Evolutionary conservation across 208 protist genomes (phyloP).

Genomic region (Leishmania amazonensis): DNA sequence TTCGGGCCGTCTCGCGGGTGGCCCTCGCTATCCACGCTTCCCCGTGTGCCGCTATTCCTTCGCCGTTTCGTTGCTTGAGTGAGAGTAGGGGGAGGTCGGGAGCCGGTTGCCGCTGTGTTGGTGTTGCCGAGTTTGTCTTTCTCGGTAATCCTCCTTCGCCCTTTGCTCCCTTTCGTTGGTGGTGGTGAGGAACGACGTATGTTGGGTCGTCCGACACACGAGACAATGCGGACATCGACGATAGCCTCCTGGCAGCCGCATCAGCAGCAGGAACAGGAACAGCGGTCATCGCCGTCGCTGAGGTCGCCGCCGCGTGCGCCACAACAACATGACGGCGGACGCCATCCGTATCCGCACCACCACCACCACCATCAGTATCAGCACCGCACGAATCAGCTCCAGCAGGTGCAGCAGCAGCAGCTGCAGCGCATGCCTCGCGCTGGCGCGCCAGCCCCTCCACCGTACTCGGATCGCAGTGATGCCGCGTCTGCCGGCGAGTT

Average conservation of each 20-base stretch:
- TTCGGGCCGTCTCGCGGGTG: no score
- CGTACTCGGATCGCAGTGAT: neutral
- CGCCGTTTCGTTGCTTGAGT: neutral
- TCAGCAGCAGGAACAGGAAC: no score
- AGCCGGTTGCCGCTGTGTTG: no score
- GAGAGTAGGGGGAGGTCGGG: neutral
- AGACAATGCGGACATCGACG: neutral
- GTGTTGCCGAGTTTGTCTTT: neutral
- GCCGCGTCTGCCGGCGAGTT: neutral
- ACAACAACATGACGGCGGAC: neutral
- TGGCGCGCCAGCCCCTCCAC: neutral
- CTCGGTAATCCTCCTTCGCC: slow-evolving; percentile 5
- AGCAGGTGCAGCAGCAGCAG: neutral
- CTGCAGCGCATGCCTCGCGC: neutral
- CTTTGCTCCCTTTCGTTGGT: neutral
- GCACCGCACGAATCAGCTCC: neutral
- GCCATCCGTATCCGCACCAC: slow-evolving; percentile 3
- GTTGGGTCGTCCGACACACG: neutral
- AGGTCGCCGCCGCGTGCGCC: neutral
- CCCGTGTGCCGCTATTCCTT: neutral
- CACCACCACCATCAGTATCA: slow-evolving; percentile 12
- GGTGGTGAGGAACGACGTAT: neutral
- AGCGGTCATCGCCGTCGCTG: neutral
- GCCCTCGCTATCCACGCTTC: neutral
- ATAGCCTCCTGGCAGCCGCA: neutral